Evolutionary conservation across 164 flowering plant genomes (phyloP).

Genomic region (Tinospora cordifolia): DNA sequence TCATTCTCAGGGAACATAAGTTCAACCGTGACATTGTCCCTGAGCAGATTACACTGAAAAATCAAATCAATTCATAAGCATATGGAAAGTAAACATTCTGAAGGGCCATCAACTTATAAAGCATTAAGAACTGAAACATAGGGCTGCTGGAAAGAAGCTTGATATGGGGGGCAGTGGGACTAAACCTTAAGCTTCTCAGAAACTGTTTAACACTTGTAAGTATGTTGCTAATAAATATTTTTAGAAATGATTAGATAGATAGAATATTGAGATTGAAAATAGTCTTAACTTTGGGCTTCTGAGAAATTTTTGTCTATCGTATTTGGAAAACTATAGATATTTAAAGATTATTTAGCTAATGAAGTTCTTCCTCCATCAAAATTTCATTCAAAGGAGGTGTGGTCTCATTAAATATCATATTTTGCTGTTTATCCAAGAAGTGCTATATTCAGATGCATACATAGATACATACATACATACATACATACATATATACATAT

Average conservation of each 20-base stretch:
- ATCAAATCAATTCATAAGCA: constrained; percentile 73
- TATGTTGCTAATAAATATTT: neutral
- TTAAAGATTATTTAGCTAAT: neutral
- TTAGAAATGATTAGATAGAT: neutral
- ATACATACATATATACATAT: too few species aligned
- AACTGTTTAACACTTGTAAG: neutral
- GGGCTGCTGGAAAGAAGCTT: neutral
- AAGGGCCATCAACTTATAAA: neutral
- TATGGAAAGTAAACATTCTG: neutral
- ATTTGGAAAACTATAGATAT: neutral
- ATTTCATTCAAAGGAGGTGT: neutral
- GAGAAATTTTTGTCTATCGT: neutral
- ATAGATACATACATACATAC: too few species aligned
- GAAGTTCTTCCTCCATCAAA: neutral
- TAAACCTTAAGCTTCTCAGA: neutral
- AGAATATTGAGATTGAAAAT: neutral
- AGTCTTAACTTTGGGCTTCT: neutral
- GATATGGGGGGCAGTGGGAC: neutral
- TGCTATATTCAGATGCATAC: too few species aligned
- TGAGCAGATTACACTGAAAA: constrained; percentile 74
- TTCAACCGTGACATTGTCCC: constrained; percentile 59
- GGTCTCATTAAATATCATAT: neutral
- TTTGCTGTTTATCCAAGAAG: neutral
- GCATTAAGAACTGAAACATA: neutral
- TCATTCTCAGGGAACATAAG: constrained; percentile 20